Evolutionary conservation across 192 early-diverging fungal genomes (phyloP), one percentile per base, ranked within the genome.

Genomic region (Gaertneriomyces semiglobifer): DNA sequence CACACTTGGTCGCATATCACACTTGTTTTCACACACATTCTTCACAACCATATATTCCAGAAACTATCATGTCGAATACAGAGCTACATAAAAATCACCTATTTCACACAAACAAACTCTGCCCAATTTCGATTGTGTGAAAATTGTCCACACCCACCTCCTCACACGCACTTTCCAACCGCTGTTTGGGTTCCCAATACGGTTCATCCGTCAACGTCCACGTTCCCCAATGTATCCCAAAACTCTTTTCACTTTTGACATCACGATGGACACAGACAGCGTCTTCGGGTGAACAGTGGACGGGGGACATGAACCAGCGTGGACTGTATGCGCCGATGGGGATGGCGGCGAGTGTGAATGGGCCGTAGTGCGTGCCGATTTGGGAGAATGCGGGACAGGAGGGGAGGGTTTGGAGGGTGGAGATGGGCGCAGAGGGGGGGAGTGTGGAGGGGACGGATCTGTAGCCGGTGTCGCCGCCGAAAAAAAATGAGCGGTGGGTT

Each of bases 221-320:
- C 10, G 90, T 90, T 7, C 90, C 90, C 91, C 91, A 93, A 66
- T 95, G 93, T 71, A 93, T 91, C 7, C 84, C 90, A 33, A 92
- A 74, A 9, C 81, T 84, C 25, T 80, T 80, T 58, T 79, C 82
- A 10, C 88, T 85, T 43, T 76, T 58, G 46, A 92, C 74, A 62
- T 92, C 90, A 61, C 86, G 74, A 65, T 95, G 93, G 33, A 95
- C 77, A 8, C 86, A 71, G 5, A 92, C 88, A 4, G 90, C 88
- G 65, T 92, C 91, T 60, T 90, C 86, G 4, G 91, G 89, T n/a
- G 78, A 80, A 58, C 83, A 88, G 71, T 94, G 92, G 63, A 92
- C 79, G 7, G 84, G 73, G 3, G 83, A 85, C 79, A 92, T 86
- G 73, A 88, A 84, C 70, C 71, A 76, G 46, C 90, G 82, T 7